Base-by-base conservation (phyloP, 2,329 filamentous ascomycete genomes). In the Calycina herbarum region DNA sequence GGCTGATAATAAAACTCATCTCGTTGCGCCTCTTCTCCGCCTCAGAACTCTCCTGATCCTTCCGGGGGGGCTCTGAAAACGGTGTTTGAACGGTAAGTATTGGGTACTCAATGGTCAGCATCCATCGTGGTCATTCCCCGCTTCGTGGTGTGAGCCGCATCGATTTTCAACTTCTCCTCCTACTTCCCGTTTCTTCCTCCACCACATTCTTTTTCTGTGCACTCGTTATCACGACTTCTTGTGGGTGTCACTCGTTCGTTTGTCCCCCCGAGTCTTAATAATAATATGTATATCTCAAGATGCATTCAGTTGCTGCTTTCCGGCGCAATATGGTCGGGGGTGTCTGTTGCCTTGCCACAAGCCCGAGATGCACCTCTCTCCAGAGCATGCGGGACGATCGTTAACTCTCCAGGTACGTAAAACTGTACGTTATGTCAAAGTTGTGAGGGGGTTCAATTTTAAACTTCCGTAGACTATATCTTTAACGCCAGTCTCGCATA, bases 401-500 rank as follows among this genome's bases (percentile, higher is more conserved):
- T 54, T 24, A 54, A 54, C 20, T 54, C 48, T 1, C 48, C 48
- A 27, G 48, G 48, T 54, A 15, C 24, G 20, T 27, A 11, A 1
- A 51, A 2, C 1, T 51, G 10, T 5, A 40, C 38, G 38, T 54
- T 13, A 13, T 27, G 20, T 13, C 20, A 13, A 11, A 11, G 3
- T 1, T 54, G 10, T 54, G 48, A 54, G 13, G 2, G 3, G 0
- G 1, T 29, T 5, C 20, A 54, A 13, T 11, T 27, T 54, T 24
- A 54, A 27, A 3, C 8, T 54, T 24, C 8, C 20, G 3, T 20
- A 54, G 20, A 61, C 68, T 29, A n/a, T 6, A 27, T 48, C 3
- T 56, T 59, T 38, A 29, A 56, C 20, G 68, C 72, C 11, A 70
- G 64, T 45, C 45, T 68, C 7, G 79, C 76, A 1, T 79, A 77